These are phyloP conservation scores for Omphalotus guepiniiformis DNA, from an alignment of 768 basidiomycete species.

Conservation along the genomic window DNA sequence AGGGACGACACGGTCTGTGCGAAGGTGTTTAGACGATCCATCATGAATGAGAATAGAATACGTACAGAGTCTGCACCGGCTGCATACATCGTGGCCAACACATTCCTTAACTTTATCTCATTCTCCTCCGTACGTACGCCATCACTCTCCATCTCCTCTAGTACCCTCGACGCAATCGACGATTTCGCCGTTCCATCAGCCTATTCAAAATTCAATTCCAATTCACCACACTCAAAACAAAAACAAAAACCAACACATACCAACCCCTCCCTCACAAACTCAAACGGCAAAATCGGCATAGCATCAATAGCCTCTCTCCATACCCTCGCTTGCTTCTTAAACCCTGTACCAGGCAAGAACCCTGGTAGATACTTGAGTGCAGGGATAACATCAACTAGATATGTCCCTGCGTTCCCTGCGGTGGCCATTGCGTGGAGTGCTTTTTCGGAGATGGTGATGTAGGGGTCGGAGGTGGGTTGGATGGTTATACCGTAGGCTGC, in stretches of 20 bases:
- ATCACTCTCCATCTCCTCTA: slow-evolving; percentile 4
- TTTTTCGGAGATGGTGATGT: slow-evolving; percentile 26
- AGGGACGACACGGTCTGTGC: slow-evolving; percentile 11
- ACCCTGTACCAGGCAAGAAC: slow-evolving; percentile 31
- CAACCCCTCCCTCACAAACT: slow-evolving; percentile 17
- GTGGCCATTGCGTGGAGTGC: slow-evolving; percentile 23
- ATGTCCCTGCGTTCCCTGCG: slow-evolving; percentile 21
- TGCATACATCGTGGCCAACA: background rate
- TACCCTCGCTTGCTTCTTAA: slow-evolving; percentile 25
- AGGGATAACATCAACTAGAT: slow-evolving; percentile 23
- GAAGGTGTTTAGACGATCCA: background rate
- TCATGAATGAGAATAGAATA: too few relatives aligned
- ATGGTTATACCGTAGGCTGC: slow-evolving; percentile 29
- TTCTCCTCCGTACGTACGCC: background rate
- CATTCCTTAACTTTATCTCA: background rate
- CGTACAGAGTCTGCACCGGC: slow-evolving; percentile 3
- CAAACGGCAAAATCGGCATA: slow-evolving; percentile 17
- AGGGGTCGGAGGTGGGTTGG: slow-evolving; percentile 21
- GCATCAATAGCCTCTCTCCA: slow-evolving; percentile 11
- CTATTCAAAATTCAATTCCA: slow-evolving; percentile 10
- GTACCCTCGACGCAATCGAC: slow-evolving; percentile 19
- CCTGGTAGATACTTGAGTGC: slow-evolving; percentile 20
- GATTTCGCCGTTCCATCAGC: slow-evolving; percentile 16
- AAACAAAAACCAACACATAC: background rate
- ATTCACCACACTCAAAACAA: too few relatives aligned